A percentile compares a stretch with the other conserved stretches of the same genome.
Evolutionary conservation across 176 grass and related monocot species (phyloP).

Genomic region (Juncus inflexus): DNA sequence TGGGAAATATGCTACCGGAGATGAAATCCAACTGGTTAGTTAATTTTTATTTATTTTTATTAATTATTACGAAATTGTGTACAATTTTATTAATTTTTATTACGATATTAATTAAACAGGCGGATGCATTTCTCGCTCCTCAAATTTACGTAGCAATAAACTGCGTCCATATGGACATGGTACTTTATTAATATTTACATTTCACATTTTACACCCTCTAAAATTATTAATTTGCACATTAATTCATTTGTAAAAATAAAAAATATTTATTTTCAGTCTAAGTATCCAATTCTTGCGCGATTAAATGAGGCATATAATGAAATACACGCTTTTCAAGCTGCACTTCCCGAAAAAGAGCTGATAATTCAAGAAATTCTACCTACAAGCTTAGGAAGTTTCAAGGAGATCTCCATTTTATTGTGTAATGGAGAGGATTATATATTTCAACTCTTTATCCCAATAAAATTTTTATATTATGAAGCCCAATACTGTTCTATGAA

Average conservation of each 20-base stretch:
- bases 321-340: constrained; percentile 40
- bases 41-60: constrained; percentile 12
- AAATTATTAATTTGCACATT: neutral
- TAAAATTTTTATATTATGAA: no score
- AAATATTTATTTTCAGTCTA: constrained; percentile 37
- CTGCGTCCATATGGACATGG: constrained; percentile 61
- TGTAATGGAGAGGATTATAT: no score
- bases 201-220: neutral
- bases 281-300: constrained; percentile 47
- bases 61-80: neutral
- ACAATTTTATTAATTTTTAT: neutral
- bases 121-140: constrained; percentile 55
- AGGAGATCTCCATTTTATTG: no score
- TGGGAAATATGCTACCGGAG: constrained; percentile 73
- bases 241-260: neutral
- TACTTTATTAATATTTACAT: constrained; percentile 16
- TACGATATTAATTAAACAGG: constrained; percentile 28
- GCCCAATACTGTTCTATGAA: no score
- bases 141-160: constrained; percentile 42
- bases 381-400: no score
- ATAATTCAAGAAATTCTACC: no score
- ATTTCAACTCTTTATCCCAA: no score
- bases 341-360: constrained; percentile 17
- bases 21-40: constrained; percentile 64
- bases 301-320: constrained; percentile 55